phyloP scores from a whole-genome alignment of 1,284 basidiomycete genomes.

The Bondarzewia mesenterica region DNA sequence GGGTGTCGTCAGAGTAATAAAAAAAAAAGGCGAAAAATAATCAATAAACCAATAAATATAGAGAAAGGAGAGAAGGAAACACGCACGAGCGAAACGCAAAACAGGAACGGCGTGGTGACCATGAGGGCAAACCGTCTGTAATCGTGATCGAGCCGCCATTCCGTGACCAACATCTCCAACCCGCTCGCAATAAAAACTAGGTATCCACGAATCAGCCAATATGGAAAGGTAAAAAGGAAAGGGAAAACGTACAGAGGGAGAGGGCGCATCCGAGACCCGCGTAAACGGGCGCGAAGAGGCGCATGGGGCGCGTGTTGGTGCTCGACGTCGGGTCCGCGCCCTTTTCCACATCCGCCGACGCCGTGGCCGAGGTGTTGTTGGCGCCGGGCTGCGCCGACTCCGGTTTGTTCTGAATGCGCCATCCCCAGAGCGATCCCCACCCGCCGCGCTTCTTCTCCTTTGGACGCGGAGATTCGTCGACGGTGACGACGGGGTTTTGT shows the following conservation, averaged over 20 bases:
- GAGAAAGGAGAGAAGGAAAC: not conserved
- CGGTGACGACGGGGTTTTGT: too few relatives aligned
- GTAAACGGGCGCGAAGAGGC: conserved; percentile 74
- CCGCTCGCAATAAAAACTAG: conserved; percentile 60
- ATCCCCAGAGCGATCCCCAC: conserved; percentile 23
- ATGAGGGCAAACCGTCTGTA: conserved; percentile 59
- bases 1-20: too few relatives aligned
- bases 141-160: conserved; percentile 60
- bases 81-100: conserved; percentile 65
- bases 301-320: conserved; percentile 44
- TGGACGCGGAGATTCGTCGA: conserved; percentile 13
- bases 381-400: conserved; percentile 20
- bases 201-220: not conserved
- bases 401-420: conserved; percentile 27
- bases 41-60: not conserved
- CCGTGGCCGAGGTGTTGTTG: too few relatives aligned
- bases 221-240: not conserved
- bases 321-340: conserved; percentile 25
- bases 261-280: conserved; percentile 63
- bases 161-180: conserved; percentile 48
- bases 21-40: not conserved
- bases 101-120: conserved; percentile 52
- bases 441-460: conserved; percentile 19
- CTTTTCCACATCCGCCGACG: conserved; percentile 40
- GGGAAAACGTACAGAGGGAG: conserved; percentile 43